phyloP scores from a whole-genome alignment of 441 rosid species.

The Euphorbia celastroides region DNA sequence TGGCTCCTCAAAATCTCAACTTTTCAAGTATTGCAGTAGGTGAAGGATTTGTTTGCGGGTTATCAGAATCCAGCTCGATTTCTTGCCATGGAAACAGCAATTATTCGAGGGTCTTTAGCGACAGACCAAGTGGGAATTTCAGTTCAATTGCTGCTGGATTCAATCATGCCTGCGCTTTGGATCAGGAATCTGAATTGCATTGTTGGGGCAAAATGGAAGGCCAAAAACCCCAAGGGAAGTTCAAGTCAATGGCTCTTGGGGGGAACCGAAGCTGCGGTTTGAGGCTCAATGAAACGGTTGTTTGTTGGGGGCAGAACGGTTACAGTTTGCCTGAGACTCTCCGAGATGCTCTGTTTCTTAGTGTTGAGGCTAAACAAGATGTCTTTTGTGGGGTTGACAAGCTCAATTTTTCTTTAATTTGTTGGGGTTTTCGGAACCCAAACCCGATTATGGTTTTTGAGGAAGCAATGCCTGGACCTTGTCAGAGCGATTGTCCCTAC shows the following conservation, averaged over 20 bases:
- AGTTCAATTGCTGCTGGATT: conserved; percentile 42
- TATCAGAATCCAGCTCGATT: conserved; percentile 24
- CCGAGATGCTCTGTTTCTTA: conserved; percentile 13
- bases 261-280: conserved; percentile 46
- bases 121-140: conserved; percentile 20
- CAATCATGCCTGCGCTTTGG: conserved; percentile 45
- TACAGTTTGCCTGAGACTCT: conserved; percentile 37
- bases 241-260: conserved; percentile 44
- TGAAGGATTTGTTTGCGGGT: conserved; percentile 43
- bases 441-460: conserved; percentile 25
- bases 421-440: conserved; percentile 46
- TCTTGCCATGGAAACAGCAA: conserved; percentile 13
- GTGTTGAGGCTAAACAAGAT: conserved; percentile 41
- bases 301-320: conserved; percentile 52
- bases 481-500: conserved; percentile 29
- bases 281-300: conserved; percentile 28
- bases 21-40: conserved; percentile 41
- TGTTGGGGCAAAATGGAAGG: conserved; percentile 41
- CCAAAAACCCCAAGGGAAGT: conserved; percentile 25
- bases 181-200: conserved; percentile 6
- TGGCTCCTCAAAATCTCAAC: not conserved
- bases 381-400: conserved; percentile 50
- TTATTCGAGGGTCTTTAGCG: not conserved
- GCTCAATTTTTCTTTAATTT: conserved; percentile 29
- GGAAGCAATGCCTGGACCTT: conserved; percentile 42